These are phyloP conservation scores for Globisporangium echinulatum DNA, from an alignment of 352 stramenopile species.

Conservation along the genomic window DNA sequence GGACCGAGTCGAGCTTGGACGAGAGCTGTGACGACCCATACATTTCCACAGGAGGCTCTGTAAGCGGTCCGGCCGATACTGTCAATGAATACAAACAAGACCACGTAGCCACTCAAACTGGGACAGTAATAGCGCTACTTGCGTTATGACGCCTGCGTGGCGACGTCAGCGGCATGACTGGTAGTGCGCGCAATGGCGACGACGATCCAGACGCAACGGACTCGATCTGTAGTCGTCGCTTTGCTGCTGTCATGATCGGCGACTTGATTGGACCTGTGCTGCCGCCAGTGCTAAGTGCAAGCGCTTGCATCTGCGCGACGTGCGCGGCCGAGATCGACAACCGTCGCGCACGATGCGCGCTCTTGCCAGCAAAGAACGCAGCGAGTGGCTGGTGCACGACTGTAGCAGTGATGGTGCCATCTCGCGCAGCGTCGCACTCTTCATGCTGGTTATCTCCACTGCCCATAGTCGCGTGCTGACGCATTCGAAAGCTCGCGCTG, in stretches of 20 bases:
- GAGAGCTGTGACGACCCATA: slow-evolving; percentile 25
- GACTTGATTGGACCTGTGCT: slow-evolving; percentile 3
- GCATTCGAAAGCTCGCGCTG: background rate
- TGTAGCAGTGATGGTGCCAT: background rate
- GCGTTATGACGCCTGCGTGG: slow-evolving; percentile 17
- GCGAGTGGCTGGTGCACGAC: slow-evolving; percentile 13
- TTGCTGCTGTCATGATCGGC: background rate
- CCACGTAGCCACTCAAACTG: background rate
- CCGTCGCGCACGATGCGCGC: slow-evolving; percentile 9
- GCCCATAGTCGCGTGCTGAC: slow-evolving; percentile 7
- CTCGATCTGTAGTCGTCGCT: slow-evolving; percentile 18
- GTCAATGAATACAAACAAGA: background rate
- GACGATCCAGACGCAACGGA: background rate
- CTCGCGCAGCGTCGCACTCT: background rate
- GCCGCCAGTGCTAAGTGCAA: background rate
- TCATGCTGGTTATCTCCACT: slow-evolving; percentile 13
- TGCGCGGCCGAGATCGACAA: slow-evolving; percentile 13
- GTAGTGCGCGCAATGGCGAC: slow-evolving; percentile 7
- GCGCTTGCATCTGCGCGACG: slow-evolving; percentile 15
- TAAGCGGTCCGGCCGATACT: background rate
- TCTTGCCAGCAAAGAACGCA: slow-evolving; percentile 18
- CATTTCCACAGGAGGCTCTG: background rate
- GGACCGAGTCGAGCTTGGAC: slow-evolving; percentile 52
- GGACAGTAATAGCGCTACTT: background rate
- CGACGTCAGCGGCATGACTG: slow-evolving; percentile 6